Evolutionary conservation across 371 early-diverging fungal species (phyloP), one percentile per base, ranked within the genome.

Genomic region (Circinella minor): DNA sequence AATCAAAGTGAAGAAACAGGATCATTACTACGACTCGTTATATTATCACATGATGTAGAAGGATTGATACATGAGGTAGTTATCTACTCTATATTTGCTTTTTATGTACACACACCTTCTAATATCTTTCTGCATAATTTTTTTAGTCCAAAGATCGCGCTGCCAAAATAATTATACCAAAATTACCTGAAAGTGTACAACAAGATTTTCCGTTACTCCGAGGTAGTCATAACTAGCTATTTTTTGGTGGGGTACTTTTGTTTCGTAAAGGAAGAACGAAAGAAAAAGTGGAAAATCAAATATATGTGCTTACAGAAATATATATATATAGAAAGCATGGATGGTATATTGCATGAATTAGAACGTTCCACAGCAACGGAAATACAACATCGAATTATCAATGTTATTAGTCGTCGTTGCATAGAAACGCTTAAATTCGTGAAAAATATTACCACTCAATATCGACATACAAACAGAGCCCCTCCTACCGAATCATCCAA

Each of bases 401-500:
- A 73, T 3, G 69, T 85, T 20, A 75, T 91, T 13, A 81, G 81
- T 27, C 77, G 81, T 18, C 82, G 82, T 8, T 91, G 92, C 73
- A 70, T 78, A 27, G 88, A 90, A 37, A 72, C 80, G 3, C 75
- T 90, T 34, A 75, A 81, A 57, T 74, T 76, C 9, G 77, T 87
- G 6, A 73, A 71, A 20, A 75, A 75, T 49, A 86, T 90, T 39
- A 85, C 84, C 49, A 68, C 74, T 69, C 87, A 89, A 66, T 87
- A 86, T 65, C 70, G 85, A 60, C 76, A 84, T 55, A 84, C 87
- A 15, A 90, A 88, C 72, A 72, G 70, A 17, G 70, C 79, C 60
- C 69, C 86, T 0, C 92, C 93, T 4, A 81, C 77, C 9, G 86
- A 87, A 63, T 77, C 85, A 7, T 91, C 92, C 4, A 75, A 81